These are phyloP conservation scores for Edaphochlamys debaryana DNA, from an alignment of 139 green algal genomes.

Conservation along the genomic window DNA sequence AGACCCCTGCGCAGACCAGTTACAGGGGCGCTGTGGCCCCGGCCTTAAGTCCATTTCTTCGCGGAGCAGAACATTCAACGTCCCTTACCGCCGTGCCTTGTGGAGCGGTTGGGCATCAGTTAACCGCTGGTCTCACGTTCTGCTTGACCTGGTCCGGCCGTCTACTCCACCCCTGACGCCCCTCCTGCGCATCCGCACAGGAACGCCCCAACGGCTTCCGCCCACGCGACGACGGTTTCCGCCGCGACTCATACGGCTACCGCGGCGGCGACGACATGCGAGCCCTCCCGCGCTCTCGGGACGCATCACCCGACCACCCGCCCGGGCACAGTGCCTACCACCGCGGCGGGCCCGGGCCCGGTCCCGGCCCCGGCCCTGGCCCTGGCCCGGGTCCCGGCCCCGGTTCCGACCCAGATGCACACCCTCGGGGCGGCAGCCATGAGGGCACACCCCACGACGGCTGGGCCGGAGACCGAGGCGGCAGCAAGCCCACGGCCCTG, in stretches of 20 bases:
- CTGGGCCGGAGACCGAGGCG: neutral
- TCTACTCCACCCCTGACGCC: neutral
- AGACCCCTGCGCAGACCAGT: too few relatives aligned
- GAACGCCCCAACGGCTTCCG: constrained; percentile 18
- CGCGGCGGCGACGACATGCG: constrained; percentile 5
- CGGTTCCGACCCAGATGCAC: neutral
- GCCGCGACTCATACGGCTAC: constrained; percentile 8
- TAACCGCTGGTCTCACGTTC: too few relatives aligned
- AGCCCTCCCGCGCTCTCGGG: neutral
- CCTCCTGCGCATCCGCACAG: neutral
- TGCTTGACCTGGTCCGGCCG: too few relatives aligned
- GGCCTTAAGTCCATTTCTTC: neutral
- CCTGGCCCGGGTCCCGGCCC: neutral
- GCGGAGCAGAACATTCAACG: neutral
- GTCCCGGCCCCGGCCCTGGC: too few relatives aligned
- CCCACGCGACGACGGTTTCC: constrained; percentile 14
- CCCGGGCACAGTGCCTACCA: neutral
- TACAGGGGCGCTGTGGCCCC: too few relatives aligned
- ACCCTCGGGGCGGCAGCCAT: constrained; percentile 13
- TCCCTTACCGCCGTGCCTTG: neutral
- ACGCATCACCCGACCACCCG: constrained; percentile 24
- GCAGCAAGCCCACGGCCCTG: constrained; percentile 5
- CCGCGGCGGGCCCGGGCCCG: too few relatives aligned
- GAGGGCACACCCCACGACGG: constrained; percentile 31
- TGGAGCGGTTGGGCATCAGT: too few relatives aligned